Evolutionary conservation across 164 flowering plant species (phyloP).

Genomic region (Stephania japonica): DNA sequence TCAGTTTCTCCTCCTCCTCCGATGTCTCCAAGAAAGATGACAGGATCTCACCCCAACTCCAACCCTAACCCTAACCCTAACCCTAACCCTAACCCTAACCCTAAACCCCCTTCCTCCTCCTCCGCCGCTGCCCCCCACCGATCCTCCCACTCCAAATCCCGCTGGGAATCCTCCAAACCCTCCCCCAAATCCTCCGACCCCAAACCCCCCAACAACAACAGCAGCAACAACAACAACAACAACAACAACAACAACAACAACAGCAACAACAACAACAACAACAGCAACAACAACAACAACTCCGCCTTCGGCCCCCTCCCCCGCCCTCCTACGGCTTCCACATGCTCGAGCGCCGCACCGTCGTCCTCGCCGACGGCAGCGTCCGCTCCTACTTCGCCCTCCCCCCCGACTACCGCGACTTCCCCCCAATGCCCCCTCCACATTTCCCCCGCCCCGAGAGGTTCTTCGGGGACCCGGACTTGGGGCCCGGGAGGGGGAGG

Average conservation of each 20-base stretch:
- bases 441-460: constrained; percentile 17
- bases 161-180: constrained; percentile 37
- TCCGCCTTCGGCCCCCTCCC: constrained; percentile 39
- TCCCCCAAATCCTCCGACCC: background rate
- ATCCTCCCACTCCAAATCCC: constrained; percentile 37
- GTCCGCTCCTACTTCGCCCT: constrained; percentile 85
- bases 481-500: constrained; percentile 15
- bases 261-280: constrained; percentile 20
- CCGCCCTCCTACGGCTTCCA: constrained; percentile 78
- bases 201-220: constrained; percentile 8
- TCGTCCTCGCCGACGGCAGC: constrained; percentile 73
- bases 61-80: background rate
- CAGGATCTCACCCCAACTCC: constrained; percentile 33
- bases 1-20: background rate
- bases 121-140: too few relatives aligned
- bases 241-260: constrained; percentile 1
- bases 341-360: constrained; percentile 83
- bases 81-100: too few relatives aligned
- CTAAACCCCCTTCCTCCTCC: constrained; percentile 9
- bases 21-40: constrained; percentile 21
- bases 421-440: constrained; percentile 19
- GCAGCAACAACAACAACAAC: constrained; percentile 19
- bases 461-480: constrained; percentile 20
- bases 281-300: too few relatives aligned
- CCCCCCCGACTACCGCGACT: constrained; percentile 77